Conservation (phyloP, 2,329 filamentous ascomycete genomes). For the Whalleya microplaca region DNA sequence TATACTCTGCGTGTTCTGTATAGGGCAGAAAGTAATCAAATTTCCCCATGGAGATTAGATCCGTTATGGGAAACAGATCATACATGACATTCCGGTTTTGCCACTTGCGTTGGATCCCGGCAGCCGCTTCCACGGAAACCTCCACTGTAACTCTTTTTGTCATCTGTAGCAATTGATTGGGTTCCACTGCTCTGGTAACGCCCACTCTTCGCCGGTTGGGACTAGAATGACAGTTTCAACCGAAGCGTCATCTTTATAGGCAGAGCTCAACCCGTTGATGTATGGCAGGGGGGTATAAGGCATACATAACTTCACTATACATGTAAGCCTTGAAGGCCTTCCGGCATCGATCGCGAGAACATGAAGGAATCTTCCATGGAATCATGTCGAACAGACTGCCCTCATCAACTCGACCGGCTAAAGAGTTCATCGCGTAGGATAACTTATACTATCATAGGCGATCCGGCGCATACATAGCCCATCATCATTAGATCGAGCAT, state of each 20-base stretch:
- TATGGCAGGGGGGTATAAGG: not conserved
- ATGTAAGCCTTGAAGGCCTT: not conserved
- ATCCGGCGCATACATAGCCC: not conserved
- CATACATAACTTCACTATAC: not conserved
- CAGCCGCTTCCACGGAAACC: not conserved
- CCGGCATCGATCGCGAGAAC: not conserved
- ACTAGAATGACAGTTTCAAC: conserved; percentile 1
- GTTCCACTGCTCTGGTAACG: conserved; percentile 11
- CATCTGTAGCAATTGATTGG: conserved; percentile 10
- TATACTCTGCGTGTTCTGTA: not conserved
- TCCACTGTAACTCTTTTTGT: not conserved
- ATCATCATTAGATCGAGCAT: not conserved
- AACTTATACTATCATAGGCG: not conserved
- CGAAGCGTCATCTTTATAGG: not conserved
- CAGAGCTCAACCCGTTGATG: not conserved
- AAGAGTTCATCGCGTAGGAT: not conserved
- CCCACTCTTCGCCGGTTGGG: conserved; percentile 1
- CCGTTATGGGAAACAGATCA: not conserved
- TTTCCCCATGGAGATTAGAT: not conserved
- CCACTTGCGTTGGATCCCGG: not conserved
- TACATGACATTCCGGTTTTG: not conserved
- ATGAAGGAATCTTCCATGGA: not conserved
- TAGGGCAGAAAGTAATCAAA: not conserved
- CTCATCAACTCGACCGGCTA: not conserved
- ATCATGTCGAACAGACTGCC: not conserved